These are phyloP conservation scores for Citrullus mucosospermus DNA, from an alignment of 306 rosid genomes.

Conservation along the genomic window DNA sequence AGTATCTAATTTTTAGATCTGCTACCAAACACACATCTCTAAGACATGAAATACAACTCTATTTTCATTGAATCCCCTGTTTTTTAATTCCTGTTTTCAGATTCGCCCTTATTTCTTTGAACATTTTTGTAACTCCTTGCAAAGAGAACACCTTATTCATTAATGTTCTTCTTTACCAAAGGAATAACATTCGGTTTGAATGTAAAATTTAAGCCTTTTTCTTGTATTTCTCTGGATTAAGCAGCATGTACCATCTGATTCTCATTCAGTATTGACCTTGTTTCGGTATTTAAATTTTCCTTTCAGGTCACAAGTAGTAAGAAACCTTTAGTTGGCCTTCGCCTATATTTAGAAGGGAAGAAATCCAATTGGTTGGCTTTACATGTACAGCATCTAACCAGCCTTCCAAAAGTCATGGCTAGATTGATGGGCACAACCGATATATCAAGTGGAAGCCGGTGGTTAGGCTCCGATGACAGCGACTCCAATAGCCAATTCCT, in stretches of 20 bases:
- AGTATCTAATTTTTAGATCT: too few relatives aligned
- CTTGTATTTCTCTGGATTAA: not conserved
- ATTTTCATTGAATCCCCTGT: too few relatives aligned
- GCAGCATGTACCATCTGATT: not conserved
- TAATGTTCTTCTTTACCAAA: not conserved
- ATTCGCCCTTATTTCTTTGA: not conserved
- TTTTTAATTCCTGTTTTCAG: too few relatives aligned
- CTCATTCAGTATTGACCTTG: not conserved
- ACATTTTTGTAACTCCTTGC: not conserved
- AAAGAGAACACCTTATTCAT: not conserved
- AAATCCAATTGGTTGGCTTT: slow-evolving; percentile 63
- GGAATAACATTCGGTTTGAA: not conserved
- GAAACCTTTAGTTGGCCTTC: slow-evolving; percentile 89
- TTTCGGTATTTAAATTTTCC: not conserved
- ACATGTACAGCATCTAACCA: slow-evolving; percentile 79
- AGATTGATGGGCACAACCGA: slow-evolving; percentile 25
- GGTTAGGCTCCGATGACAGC: slow-evolving; percentile 74
- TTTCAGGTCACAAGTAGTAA: slow-evolving; percentile 61
- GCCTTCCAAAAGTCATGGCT: slow-evolving; percentile 70
- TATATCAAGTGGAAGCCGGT: slow-evolving; percentile 23
- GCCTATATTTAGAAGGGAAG: slow-evolving; percentile 76
- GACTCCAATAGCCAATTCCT: slow-evolving; percentile 43
- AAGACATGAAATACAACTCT: too few relatives aligned
- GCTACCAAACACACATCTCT: too few relatives aligned
- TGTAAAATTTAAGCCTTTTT: not conserved